These are phyloP conservation scores for Hemileia vastatrix DNA, from an alignment of 1,284 basidiomycete species.

Conservation along the genomic window DNA sequence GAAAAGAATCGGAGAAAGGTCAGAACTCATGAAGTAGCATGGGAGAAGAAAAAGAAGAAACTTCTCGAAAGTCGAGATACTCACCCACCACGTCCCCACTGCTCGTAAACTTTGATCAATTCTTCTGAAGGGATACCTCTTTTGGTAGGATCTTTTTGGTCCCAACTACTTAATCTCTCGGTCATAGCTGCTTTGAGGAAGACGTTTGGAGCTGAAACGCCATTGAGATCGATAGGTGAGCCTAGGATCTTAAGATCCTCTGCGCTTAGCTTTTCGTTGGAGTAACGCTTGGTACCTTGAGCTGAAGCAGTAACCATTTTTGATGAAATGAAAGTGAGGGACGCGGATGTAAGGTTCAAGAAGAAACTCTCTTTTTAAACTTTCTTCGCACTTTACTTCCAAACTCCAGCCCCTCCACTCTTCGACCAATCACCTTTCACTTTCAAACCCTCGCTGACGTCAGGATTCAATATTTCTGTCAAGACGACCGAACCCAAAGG, in stretches of 20 bases:
- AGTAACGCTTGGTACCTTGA: neutral
- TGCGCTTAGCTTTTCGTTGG: neutral
- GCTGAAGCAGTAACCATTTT: neutral
- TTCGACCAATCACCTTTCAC: too few relatives aligned
- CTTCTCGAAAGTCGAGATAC: too few relatives aligned
- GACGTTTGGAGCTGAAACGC: slow-evolving; percentile 29
- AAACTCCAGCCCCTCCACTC: too few relatives aligned
- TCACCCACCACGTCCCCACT: too few relatives aligned
- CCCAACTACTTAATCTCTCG: slow-evolving; percentile 36
- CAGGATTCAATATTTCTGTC: too few relatives aligned
- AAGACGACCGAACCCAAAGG: too few relatives aligned
- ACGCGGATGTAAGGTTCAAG: neutral
- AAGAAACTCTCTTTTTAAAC: neutral
- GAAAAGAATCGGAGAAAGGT: neutral
- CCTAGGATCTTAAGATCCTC: slow-evolving; percentile 25
- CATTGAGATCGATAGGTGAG: slow-evolving; percentile 30
- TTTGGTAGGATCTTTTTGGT: slow-evolving; percentile 33
- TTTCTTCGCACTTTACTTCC: too few relatives aligned
- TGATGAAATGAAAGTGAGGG: neutral
- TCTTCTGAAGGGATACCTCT: slow-evolving; percentile 36
- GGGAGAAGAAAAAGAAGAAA: too few relatives aligned
- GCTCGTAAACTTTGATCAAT: too few relatives aligned
- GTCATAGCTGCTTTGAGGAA: slow-evolving; percentile 40
- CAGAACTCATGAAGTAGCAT: neutral
- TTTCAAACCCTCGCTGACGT: too few relatives aligned